Conservation (phyloP, 305 asterid species). For the Ajuga reptans region DNA sequence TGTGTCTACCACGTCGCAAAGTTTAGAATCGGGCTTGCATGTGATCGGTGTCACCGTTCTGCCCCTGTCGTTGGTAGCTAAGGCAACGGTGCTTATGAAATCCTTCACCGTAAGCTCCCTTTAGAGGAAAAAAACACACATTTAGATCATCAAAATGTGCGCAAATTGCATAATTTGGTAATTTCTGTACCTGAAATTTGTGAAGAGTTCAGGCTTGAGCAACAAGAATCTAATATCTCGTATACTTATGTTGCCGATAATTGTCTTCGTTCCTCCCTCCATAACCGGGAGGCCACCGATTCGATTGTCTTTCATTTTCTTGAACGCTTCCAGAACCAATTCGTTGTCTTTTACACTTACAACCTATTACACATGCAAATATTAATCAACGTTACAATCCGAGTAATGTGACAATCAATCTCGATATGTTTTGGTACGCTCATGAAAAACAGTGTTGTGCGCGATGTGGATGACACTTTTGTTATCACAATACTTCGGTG, state of each 20-base stretch:
- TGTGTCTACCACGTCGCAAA: conserved; percentile 39
- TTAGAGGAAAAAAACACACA: background rate
- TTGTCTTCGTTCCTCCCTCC: conserved; percentile 44
- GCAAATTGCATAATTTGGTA: no score
- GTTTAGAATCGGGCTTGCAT: conserved; percentile 51
- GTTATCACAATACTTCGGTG: no score
- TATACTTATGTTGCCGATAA: conserved; percentile 68
- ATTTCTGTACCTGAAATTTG: conserved; percentile 47
- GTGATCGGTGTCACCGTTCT: conserved; percentile 52
- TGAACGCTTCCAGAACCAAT: conserved; percentile 66
- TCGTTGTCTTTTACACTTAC: conserved; percentile 48
- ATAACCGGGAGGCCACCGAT: conserved; percentile 80
- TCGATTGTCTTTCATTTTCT: conserved; percentile 67
- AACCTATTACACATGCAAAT: conserved; percentile 29
- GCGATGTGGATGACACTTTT: no score
- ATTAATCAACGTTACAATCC: background rate
- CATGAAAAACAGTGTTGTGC: no score
- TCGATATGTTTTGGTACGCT: no score
- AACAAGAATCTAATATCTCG: conserved; percentile 74
- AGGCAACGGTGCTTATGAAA: conserved; percentile 44
- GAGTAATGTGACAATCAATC: no score
- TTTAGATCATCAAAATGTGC: no score
- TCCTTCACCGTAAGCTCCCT: conserved; percentile 66
- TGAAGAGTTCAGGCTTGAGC: conserved; percentile 70
- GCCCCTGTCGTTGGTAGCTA: conserved; percentile 31